phyloP scores from a whole-genome alignment of 2,329 filamentous ascomycete species.

The Sphaerulina populicola region DNA sequence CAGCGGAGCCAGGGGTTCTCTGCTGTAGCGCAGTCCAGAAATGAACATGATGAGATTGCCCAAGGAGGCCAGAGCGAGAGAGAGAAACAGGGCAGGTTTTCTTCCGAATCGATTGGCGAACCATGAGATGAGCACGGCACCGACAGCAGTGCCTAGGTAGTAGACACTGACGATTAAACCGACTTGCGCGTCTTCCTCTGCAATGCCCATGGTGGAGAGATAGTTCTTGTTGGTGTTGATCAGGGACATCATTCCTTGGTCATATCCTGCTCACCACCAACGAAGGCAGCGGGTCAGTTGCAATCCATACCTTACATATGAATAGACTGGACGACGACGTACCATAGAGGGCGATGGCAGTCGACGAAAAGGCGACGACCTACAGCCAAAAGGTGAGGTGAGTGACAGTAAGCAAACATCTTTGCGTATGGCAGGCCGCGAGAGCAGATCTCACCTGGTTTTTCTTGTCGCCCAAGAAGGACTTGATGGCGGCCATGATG shows the following conservation, averaged over 20 bases:
- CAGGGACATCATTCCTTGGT: constrained; percentile 44
- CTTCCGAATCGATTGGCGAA: constrained; percentile 48
- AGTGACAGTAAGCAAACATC: neutral
- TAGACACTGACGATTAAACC: constrained; percentile 55
- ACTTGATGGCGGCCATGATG: constrained; percentile 5
- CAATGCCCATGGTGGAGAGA: constrained; percentile 50
- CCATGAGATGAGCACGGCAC: constrained; percentile 50
- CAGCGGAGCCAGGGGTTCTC: constrained; percentile 30
- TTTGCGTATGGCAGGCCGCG: too few relatives aligned
- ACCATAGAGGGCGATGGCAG: constrained; percentile 46
- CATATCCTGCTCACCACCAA: constrained; percentile 27
- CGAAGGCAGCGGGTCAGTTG: constrained; percentile 24
- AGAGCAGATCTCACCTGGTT: constrained; percentile 16
- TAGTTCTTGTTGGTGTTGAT: constrained; percentile 51
- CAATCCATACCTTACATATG: neutral
- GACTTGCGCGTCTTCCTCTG: constrained; percentile 44
- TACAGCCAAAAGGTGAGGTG: constrained; percentile 23
- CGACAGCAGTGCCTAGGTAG: constrained; percentile 53
- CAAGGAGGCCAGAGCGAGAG: constrained; percentile 46
- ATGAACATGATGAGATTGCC: constrained; percentile 56
- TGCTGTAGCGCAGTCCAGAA: constrained; percentile 43
- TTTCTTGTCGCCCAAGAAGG: constrained; percentile 19
- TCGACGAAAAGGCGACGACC: constrained; percentile 47
- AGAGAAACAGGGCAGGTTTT: constrained; percentile 49
- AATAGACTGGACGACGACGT: neutral